A percentile compares a stretch with the other conserved stretches of the same genome.
These are phyloP conservation scores for Trichomonascaceae sp. DNA, from an alignment of 1,139 yeast genomes.

Conservation along the genomic window DNA sequence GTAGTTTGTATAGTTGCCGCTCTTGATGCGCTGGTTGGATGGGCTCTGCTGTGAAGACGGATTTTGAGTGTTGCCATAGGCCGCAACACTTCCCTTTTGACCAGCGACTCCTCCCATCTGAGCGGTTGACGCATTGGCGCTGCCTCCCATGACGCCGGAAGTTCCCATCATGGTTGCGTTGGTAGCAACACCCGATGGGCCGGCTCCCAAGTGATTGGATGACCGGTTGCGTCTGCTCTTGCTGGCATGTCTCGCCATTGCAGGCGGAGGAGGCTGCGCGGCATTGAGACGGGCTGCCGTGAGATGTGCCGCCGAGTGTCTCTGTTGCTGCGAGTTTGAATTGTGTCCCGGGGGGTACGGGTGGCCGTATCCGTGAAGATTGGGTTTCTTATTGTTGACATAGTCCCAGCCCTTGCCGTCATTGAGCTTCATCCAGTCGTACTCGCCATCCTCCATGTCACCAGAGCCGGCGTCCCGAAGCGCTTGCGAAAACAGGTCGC, in stretches of 20 bases:
- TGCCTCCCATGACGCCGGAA: not conserved
- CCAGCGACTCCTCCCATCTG: not conserved
- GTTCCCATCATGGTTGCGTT: not conserved
- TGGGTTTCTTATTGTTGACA: slow-evolving; percentile 69
- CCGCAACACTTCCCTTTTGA: too few species aligned
- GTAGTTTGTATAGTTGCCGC: not conserved
- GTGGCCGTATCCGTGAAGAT: slow-evolving; percentile 82
- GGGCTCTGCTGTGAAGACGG: too few species aligned
- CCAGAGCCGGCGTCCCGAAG: slow-evolving; percentile 45
- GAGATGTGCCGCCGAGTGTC: slow-evolving; percentile 16
- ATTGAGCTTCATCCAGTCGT: slow-evolving; percentile 91
- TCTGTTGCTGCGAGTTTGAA: slow-evolving; percentile 5
- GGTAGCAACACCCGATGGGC: not conserved
- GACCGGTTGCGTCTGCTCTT: slow-evolving; percentile 19
- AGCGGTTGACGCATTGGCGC: too few species aligned
- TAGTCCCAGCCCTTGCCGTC: slow-evolving; percentile 91
- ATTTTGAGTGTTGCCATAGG: too few species aligned
- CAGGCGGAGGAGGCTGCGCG: slow-evolving; percentile 17
- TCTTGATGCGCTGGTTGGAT: not conserved
- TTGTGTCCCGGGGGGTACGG: slow-evolving; percentile 37
- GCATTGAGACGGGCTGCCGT: slow-evolving; percentile 16
- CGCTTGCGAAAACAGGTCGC: slow-evolving; percentile 62
- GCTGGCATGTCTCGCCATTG: slow-evolving; percentile 21
- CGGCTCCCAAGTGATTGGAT: slow-evolving; percentile 3
- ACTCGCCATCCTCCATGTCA: slow-evolving; percentile 69